Evolutionary conservation across 2,329 filamentous ascomycete species (phyloP).

Genomic region (Colletotrichum sp.): DNA sequence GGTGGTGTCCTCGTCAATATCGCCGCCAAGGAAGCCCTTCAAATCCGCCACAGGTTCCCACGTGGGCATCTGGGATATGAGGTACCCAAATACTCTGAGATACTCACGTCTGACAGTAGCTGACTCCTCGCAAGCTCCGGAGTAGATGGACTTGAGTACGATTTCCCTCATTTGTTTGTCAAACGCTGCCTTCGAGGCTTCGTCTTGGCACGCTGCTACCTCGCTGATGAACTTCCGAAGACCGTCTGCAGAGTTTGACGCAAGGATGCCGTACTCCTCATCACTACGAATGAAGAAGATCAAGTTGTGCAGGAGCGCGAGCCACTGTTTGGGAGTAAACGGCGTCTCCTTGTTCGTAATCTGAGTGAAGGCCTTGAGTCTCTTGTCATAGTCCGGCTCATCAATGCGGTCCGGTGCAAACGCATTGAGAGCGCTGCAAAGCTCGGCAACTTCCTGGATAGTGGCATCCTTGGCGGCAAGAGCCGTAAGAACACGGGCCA

Average conservation of each 20-base stretch:
- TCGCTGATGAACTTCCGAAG: constrained; percentile 80
- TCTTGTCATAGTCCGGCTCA: constrained; percentile 86
- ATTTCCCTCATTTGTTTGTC: constrained; percentile 65
- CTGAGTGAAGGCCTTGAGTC: constrained; percentile 75
- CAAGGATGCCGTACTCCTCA: constrained; percentile 86
- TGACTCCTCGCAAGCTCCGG: constrained; percentile 77
- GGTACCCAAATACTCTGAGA: constrained; percentile 77
- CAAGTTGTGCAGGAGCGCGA: constrained; percentile 86
- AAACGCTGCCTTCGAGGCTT: constrained; percentile 52
- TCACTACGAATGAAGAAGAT: constrained; percentile 85
- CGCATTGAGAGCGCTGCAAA: constrained; percentile 84
- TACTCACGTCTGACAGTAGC: constrained; percentile 87
- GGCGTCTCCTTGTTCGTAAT: constrained; percentile 68
- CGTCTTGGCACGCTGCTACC: constrained; percentile 49
- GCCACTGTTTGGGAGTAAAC: constrained; percentile 79
- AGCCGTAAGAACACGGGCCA: constrained; percentile 75
- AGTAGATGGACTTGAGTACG: constrained; percentile 77
- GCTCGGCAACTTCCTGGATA: constrained; percentile 65
- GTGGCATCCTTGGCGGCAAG: constrained; percentile 70
- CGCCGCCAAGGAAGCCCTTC: constrained; percentile 63
- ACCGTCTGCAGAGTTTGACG: constrained; percentile 79
- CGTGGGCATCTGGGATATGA: constrained; percentile 73
- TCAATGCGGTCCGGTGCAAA: constrained; percentile 76
- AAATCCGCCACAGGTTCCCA: constrained; percentile 80
- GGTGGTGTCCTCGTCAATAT: constrained; percentile 66